Percentiles rank a stretch among this genome's conserved stretches.
phyloP scores from a whole-genome alignment of 495 filamentous ascomycete species.

The Lasiosphaeria ovina region DNA sequence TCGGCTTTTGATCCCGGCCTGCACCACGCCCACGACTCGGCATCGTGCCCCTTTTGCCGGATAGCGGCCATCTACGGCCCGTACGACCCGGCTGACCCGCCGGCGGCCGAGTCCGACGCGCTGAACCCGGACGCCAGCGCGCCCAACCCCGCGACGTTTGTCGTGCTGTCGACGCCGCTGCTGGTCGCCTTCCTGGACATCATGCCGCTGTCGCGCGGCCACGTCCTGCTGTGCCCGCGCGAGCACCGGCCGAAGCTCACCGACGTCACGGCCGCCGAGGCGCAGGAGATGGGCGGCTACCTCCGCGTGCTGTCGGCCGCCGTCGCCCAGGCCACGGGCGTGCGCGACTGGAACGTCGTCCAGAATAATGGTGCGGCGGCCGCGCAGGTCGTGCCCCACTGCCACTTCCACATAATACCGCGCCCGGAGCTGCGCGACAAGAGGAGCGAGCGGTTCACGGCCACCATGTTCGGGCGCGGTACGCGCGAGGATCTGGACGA shows the following conservation, averaged over 20 bases:
- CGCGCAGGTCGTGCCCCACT: constrained; percentile 86
- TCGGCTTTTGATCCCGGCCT: neutral
- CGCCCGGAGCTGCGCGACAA: constrained; percentile 52
- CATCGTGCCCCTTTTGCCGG: constrained; percentile 63
- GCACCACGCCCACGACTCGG: constrained; percentile 6
- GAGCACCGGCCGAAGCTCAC: constrained; percentile 67
- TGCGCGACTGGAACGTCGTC: constrained; percentile 85
- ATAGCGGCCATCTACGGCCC: constrained; percentile 52
- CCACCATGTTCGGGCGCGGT: constrained; percentile 83
- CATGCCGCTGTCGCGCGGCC: constrained; percentile 75
- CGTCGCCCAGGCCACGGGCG: constrained; percentile 59
- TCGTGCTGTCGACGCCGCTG: constrained; percentile 69
- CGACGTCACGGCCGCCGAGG: constrained; percentile 56
- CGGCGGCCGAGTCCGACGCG: constrained; percentile 27
- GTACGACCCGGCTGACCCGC: constrained; percentile 41
- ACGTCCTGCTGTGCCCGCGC: constrained; percentile 74
- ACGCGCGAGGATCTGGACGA: constrained; percentile 82
- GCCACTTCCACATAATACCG: constrained; percentile 92
- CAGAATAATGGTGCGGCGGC: constrained; percentile 91
- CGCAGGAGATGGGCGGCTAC: constrained; percentile 65
- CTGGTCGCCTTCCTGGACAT: constrained; percentile 88
- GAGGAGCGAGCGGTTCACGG: constrained; percentile 50
- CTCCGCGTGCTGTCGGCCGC: constrained; percentile 72
- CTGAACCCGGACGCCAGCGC: constrained; percentile 32
- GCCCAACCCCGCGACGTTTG: constrained; percentile 52